Conservation (phyloP, 1,139 yeast genomes). For the Pichia sp. region DNA sequence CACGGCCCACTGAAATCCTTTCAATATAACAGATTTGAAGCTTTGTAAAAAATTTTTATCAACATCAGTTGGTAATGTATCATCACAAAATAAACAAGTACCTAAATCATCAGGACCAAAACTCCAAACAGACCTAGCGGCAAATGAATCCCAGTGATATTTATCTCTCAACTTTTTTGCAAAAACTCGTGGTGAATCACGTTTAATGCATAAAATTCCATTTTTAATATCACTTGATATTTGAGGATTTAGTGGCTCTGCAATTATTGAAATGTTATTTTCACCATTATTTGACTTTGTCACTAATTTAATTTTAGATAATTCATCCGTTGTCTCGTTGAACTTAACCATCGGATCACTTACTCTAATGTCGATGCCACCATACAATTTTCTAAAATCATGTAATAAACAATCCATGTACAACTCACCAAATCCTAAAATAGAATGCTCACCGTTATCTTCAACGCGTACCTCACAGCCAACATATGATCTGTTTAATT, state of each 20-base stretch:
- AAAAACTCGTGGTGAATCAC: constrained; percentile 29
- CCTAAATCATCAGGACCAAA: constrained; percentile 60
- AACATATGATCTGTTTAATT: constrained; percentile 56
- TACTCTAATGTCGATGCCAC: constrained; percentile 67
- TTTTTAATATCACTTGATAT: constrained; percentile 52
- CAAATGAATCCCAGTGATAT: constrained; percentile 77
- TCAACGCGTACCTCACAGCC: constrained; percentile 66
- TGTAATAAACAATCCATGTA: constrained; percentile 79
- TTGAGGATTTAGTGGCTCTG: constrained; percentile 63
- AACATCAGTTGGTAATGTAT: constrained; percentile 66
- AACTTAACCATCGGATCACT: constrained; percentile 82
- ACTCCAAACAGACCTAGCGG: constrained; percentile 78
- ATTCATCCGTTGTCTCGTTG: constrained; percentile 66
- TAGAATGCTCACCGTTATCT: constrained; percentile 81
- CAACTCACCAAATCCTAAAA: constrained; percentile 81
- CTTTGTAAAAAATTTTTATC: constrained; percentile 46
- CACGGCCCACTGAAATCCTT: constrained; percentile 81
- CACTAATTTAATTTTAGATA: constrained; percentile 61
- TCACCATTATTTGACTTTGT: constrained; percentile 50
- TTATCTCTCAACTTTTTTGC: constrained; percentile 50
- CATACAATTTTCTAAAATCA: constrained; percentile 59
- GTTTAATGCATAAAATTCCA: constrained; percentile 32
- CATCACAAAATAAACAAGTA: constrained; percentile 63
- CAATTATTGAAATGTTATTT: constrained; percentile 60
- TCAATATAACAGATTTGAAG: constrained; percentile 49